These are phyloP conservation scores for Phoma sp. DNA, from an alignment of 2,329 filamentous ascomycete species.

Conservation along the genomic window DNA sequence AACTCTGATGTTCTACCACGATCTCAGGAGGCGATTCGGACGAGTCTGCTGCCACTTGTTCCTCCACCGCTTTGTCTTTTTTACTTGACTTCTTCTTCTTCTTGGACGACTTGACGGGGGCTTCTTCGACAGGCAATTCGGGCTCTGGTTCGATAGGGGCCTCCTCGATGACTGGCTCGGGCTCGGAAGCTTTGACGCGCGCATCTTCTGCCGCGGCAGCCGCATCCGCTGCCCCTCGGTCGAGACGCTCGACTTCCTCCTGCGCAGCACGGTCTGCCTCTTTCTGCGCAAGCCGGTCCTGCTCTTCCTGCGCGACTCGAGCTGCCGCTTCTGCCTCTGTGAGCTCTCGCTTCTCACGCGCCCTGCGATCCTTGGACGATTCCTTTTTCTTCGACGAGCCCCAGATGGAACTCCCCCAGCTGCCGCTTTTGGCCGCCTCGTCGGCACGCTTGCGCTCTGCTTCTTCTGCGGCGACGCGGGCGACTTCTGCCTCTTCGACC, in stretches of 20 bases:
- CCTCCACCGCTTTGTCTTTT: too few species aligned
- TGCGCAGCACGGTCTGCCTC: slow-evolving; percentile 26
- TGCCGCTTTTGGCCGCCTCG: slow-evolving; percentile 32
- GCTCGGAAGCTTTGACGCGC: too few species aligned
- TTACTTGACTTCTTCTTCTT: too few species aligned
- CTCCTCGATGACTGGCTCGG: too few species aligned
- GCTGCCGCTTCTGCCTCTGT: slow-evolving; percentile 29
- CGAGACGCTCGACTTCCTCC: slow-evolving; percentile 37
- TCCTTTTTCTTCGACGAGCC: slow-evolving; percentile 50
- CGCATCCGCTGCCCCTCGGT: slow-evolving; percentile 34
- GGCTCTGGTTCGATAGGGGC: too few species aligned
- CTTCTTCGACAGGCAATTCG: too few species aligned
- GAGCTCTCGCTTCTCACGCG: slow-evolving; percentile 36
- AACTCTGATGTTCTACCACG: too few species aligned
- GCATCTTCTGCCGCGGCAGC: slow-evolving; percentile 10
- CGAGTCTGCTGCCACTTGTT: too few species aligned
- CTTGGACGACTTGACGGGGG: too few species aligned
- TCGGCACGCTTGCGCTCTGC: slow-evolving; percentile 37
- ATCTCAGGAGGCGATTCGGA: too few species aligned
- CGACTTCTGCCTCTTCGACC: slow-evolving; percentile 17
- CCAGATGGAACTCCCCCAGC: slow-evolving; percentile 31
- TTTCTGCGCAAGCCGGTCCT: slow-evolving; percentile 27
- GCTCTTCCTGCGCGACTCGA: too few species aligned
- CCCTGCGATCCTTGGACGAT: slow-evolving; percentile 39
- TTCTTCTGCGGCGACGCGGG: slow-evolving; percentile 37